These are phyloP conservation scores for Orobanche coerulescens DNA, from an alignment of 257 asterid species.

Conservation along the genomic window DNA sequence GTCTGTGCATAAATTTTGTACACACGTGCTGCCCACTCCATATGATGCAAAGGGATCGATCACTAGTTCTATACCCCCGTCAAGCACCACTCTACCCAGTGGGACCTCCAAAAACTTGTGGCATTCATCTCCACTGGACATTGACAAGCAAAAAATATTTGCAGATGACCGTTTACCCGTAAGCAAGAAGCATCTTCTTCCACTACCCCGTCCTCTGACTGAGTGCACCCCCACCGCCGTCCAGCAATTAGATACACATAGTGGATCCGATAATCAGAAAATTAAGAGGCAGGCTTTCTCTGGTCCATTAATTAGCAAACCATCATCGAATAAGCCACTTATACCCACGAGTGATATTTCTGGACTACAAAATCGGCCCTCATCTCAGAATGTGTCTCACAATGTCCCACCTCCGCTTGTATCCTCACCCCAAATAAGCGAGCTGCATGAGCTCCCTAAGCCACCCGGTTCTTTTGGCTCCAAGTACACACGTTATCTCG, in stretches of 20 bases:
- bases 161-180: slow-evolving; percentile 38
- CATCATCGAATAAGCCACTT: slow-evolving; percentile 46
- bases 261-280: slow-evolving; percentile 39
- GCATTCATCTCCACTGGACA: slow-evolving; percentile 88
- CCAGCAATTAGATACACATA: slow-evolving; percentile 42
- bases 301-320: slow-evolving; percentile 76
- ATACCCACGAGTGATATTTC: slow-evolving; percentile 37
- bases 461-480: slow-evolving; percentile 65
- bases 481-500: slow-evolving; percentile 40
- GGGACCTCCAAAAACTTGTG: slow-evolving; percentile 55
- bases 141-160: slow-evolving; percentile 50
- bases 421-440: slow-evolving; percentile 76
- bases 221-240: slow-evolving; percentile 38
- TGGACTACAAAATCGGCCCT: slow-evolving; percentile 6
- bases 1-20: slow-evolving; percentile 41
- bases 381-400: slow-evolving; percentile 37
- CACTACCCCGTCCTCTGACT: slow-evolving; percentile 58
- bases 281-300: slow-evolving; percentile 66
- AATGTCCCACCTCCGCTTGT: slow-evolving; percentile 68
- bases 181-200: slow-evolving; percentile 47
- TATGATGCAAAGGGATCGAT: slow-evolving; percentile 60
- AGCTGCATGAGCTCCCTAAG: slow-evolving; percentile 93
- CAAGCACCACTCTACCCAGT: slow-evolving; percentile 27
- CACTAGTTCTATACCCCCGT: slow-evolving; percentile 32
- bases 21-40: slow-evolving; percentile 84